phyloP scores from a whole-genome alignment of 176 grass and related monocot species.

The Bonia amplexicaulis region DNA sequence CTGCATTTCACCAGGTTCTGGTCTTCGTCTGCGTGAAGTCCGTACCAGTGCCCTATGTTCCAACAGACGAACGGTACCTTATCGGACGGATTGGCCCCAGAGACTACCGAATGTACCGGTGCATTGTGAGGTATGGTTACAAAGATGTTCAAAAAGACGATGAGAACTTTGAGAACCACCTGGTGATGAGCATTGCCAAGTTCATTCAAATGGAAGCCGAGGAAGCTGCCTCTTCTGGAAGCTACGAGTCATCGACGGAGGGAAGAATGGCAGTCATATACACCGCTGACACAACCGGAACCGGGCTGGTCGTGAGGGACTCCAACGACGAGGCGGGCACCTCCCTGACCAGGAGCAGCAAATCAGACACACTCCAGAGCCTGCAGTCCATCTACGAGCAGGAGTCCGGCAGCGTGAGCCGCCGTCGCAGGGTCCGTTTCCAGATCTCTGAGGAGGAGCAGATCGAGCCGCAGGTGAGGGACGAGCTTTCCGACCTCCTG shows the following conservation, averaged over 20 bases:
- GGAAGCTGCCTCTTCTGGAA: constrained; percentile 46
- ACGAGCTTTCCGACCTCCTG: constrained; percentile 55
- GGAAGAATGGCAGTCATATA: constrained; percentile 71
- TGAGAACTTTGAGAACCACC: constrained; percentile 67
- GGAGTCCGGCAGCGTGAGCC: constrained; percentile 34
- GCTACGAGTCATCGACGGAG: constrained; percentile 49
- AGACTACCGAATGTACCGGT: constrained; percentile 71
- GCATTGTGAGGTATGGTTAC: constrained; percentile 77
- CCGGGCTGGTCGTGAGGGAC: constrained; percentile 40
- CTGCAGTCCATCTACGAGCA: constrained; percentile 58
- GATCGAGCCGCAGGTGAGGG: constrained; percentile 39
- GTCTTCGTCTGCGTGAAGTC: constrained; percentile 75
- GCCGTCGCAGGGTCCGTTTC: constrained; percentile 42
- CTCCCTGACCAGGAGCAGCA: constrained; percentile 45
- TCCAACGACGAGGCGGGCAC: background rate
- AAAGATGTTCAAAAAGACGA: constrained; percentile 70
- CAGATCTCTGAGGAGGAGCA: constrained; percentile 42
- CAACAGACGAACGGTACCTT: constrained; percentile 58
- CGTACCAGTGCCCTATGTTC: constrained; percentile 48
- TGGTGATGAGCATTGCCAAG: constrained; percentile 73
- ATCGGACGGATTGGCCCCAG: constrained; percentile 62
- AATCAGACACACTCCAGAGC: constrained; percentile 60
- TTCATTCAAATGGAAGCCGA: constrained; percentile 76
- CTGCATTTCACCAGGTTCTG: constrained; percentile 67
- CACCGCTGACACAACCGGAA: constrained; percentile 34